Conservation (phyloP, 1,139 yeast genomes). For the Debaryomyces sp. region DNA sequence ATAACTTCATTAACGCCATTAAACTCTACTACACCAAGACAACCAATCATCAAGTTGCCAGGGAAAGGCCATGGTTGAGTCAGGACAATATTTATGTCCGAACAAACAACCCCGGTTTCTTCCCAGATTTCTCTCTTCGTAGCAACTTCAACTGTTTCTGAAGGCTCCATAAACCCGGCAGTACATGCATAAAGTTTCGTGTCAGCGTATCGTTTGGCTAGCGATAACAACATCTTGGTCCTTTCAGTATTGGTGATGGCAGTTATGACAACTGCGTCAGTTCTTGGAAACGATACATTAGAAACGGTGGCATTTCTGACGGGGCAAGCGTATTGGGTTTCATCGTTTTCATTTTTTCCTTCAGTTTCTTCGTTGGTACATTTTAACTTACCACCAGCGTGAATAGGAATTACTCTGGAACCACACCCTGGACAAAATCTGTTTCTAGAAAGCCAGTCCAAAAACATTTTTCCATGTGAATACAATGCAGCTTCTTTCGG, state of each 20-base stretch:
- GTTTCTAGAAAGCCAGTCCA: constrained; percentile 83
- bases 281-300: constrained; percentile 82
- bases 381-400: constrained; percentile 79
- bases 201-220: constrained; percentile 55
- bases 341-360: constrained; percentile 16
- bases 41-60: constrained; percentile 90
- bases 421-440: constrained; percentile 92
- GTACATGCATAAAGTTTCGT: constrained; percentile 75
- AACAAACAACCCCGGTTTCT: constrained; percentile 82
- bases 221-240: constrained; percentile 69
- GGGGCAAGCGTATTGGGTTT: constrained; percentile 43
- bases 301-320: constrained; percentile 57
- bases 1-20: constrained; percentile 62
- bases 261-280: constrained; percentile 85
- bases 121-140: constrained; percentile 92
- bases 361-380: constrained; percentile 49
- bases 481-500: constrained; percentile 63
- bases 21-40: constrained; percentile 73
- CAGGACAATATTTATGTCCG: constrained; percentile 59
- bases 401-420: constrained; percentile 61
- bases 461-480: constrained; percentile 81
- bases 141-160: constrained; percentile 88
- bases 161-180: constrained; percentile 96
- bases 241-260: constrained; percentile 69
- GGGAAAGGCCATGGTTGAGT: constrained; percentile 99